phyloP scores from a whole-genome alignment of 179 eudicot genomes.

The Pouteria campechiana region DNA sequence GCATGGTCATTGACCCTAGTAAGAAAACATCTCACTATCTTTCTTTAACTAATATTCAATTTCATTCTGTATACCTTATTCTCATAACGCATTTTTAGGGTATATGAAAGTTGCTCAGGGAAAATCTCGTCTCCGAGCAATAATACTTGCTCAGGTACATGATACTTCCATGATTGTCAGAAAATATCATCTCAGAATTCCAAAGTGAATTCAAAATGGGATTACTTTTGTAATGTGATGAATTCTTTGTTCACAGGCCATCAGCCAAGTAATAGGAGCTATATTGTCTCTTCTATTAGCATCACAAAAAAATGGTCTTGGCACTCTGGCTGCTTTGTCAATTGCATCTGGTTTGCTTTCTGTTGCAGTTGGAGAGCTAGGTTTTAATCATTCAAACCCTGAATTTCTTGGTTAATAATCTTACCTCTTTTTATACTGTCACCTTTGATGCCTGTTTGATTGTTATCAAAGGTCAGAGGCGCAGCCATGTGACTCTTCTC shows the following conservation, averaged over 20 bases:
- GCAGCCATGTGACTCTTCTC: conserved; percentile 44
- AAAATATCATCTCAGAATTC: background rate
- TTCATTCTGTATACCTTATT: background rate
- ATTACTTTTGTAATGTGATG: background rate
- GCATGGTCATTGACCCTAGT: conserved; percentile 94
- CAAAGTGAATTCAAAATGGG: background rate
- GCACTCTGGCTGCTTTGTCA: conserved; percentile 25
- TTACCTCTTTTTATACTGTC: background rate
- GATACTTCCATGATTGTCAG: background rate
- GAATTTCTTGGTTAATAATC: background rate
- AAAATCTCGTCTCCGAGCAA: conserved; percentile 48
- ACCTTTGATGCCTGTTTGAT: background rate
- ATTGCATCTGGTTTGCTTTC: conserved; percentile 29
- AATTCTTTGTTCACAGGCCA: conserved; percentile 24
- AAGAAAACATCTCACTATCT: conserved; percentile 3
- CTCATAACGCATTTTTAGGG: conserved; percentile 21
- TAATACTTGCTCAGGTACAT: conserved; percentile 56
- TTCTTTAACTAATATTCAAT: background rate
- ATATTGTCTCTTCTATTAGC: conserved; percentile 20
- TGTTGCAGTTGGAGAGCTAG: conserved; percentile 57
- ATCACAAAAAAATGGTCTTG: conserved; percentile 21
- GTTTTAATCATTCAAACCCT: conserved; percentile 14
- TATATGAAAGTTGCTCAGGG: conserved; percentile 71
- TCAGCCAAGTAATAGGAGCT: conserved; percentile 25
- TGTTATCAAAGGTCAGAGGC: conserved; percentile 46